phyloP scores from a whole-genome alignment of 2,329 filamentous ascomycete genomes.

The Aspergillus sp. region DNA sequence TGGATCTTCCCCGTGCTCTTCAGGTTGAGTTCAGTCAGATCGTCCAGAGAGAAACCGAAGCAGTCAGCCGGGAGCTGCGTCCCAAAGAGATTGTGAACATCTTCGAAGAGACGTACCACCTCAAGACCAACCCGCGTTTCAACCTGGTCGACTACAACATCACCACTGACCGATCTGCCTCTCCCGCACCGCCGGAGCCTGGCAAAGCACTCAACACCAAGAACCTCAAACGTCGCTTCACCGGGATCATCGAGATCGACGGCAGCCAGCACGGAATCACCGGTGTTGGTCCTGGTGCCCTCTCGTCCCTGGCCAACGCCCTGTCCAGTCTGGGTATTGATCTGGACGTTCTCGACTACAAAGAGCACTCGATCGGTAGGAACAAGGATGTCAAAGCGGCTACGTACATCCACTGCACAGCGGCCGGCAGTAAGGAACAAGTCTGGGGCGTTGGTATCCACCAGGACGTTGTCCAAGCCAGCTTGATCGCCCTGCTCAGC shows the following conservation, averaged over 20 bases:
- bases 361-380: constrained; percentile 80
- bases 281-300: constrained; percentile 80
- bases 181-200: constrained; percentile 58
- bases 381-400: constrained; percentile 76
- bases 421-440: constrained; percentile 52
- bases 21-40: constrained; percentile 85
- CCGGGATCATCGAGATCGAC: constrained; percentile 76
- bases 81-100: constrained; percentile 74
- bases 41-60: constrained; percentile 74
- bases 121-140: constrained; percentile 76
- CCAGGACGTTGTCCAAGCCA: constrained; percentile 84
- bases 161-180: constrained; percentile 68
- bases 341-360: constrained; percentile 88
- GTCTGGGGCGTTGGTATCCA: constrained; percentile 53
- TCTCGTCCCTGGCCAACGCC: constrained; percentile 79
- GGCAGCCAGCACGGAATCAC: constrained; percentile 68
- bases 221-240: constrained; percentile 73
- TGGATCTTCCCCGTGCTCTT: constrained; percentile 85
- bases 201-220: constrained; percentile 69
- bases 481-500: constrained; percentile 73
- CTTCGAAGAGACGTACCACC: constrained; percentile 83
- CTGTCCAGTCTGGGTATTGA: constrained; percentile 71
- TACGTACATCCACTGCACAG: constrained; percentile 84
- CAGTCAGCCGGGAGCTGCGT: constrained; percentile 72
- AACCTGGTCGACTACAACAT: constrained; percentile 87